Conservation (phyloP, 164 flowering plant genomes). For the Nymphaea thermarum region DNA sequence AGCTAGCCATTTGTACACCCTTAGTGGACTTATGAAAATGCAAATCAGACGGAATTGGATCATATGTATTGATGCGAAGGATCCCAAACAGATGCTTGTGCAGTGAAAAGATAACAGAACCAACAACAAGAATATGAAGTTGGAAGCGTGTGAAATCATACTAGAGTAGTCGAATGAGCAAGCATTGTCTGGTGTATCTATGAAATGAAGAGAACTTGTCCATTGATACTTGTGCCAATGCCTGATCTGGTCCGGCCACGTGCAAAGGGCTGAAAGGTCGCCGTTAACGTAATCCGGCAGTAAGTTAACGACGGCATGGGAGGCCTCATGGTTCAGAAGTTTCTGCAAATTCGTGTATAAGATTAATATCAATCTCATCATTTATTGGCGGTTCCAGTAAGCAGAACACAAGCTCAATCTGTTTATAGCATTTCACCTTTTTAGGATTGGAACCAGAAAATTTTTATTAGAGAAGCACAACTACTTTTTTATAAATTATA, state of each 20-base stretch:
- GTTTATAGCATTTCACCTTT: too few relatives aligned
- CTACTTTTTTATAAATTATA: too few relatives aligned
- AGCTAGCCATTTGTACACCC: too few relatives aligned
- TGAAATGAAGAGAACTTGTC: slow-evolving; percentile 94
- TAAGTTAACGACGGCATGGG: slow-evolving; percentile 56
- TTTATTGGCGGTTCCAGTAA: background rate
- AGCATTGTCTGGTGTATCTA: slow-evolving; percentile 76
- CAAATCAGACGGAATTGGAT: too few relatives aligned
- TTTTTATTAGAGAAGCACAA: too few relatives aligned
- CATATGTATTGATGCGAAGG: too few relatives aligned
- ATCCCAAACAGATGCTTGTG: too few relatives aligned
- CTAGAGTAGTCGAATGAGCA: slow-evolving; percentile 67
- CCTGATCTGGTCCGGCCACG: slow-evolving; percentile 92
- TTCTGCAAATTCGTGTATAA: slow-evolving; percentile 16
- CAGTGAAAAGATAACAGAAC: background rate
- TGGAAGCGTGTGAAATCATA: slow-evolving; percentile 11
- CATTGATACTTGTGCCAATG: slow-evolving; percentile 82
- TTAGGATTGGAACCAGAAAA: too few relatives aligned
- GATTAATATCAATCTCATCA: background rate
- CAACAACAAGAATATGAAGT: background rate
- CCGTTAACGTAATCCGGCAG: slow-evolving; percentile 63
- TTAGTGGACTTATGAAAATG: too few relatives aligned
- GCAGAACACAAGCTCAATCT: too few relatives aligned
- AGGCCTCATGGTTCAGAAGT: slow-evolving; percentile 49
- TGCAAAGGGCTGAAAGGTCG: slow-evolving; percentile 66